Percentiles rank a stretch among this genome's conserved stretches.
Evolutionary conservation across 129 eudicot genomes (phyloP).

Genomic region (Centaurea solstitialis): DNA sequence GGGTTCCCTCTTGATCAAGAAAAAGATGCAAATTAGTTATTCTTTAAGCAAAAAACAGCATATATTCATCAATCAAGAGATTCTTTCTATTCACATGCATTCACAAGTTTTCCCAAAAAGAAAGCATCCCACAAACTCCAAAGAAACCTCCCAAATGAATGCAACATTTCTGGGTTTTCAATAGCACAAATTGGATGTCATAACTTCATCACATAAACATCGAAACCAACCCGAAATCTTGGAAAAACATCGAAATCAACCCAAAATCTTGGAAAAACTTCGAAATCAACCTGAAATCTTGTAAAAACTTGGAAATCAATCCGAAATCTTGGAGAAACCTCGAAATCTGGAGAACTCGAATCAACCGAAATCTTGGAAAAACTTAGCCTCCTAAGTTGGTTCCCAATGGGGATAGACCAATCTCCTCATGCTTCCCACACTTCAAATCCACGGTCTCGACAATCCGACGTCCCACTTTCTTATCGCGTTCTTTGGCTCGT

Average conservation of each 20-base stretch:
- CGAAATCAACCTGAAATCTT: slow-evolving; percentile 28
- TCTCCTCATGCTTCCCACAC: slow-evolving; percentile 42
- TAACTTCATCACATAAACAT: slow-evolving; percentile 2
- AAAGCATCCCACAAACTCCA: slow-evolving; percentile 22
- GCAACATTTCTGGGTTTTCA: slow-evolving; percentile 2
- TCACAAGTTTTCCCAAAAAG: slow-evolving; percentile 13
- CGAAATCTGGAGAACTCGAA: no score
- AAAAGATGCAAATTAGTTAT: not conserved
- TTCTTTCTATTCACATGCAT: slow-evolving; percentile 30
- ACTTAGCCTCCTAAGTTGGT: slow-evolving; percentile 38
- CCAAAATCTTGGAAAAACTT: not conserved
- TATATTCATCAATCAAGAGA: slow-evolving; percentile 27
- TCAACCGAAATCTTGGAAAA: slow-evolving; percentile 47
- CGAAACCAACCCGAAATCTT: no score
- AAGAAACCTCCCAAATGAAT: slow-evolving; percentile 1
- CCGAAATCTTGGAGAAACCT: not conserved
- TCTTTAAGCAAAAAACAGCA: not conserved
- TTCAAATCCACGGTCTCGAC: slow-evolving; percentile 48
- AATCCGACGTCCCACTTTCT: slow-evolving; percentile 29
- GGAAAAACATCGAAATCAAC: not conserved
- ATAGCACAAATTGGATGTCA: not conserved
- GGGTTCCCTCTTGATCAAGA: slow-evolving; percentile 21
- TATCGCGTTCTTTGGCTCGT: slow-evolving; percentile 23
- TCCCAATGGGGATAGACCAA: slow-evolving; percentile 38
- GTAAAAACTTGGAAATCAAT: not conserved